Evolutionary conservation across 1,139 yeast genomes (phyloP), one percentile per base, ranked within the genome.

Genomic region (Taphrina wiesneri): DNA sequence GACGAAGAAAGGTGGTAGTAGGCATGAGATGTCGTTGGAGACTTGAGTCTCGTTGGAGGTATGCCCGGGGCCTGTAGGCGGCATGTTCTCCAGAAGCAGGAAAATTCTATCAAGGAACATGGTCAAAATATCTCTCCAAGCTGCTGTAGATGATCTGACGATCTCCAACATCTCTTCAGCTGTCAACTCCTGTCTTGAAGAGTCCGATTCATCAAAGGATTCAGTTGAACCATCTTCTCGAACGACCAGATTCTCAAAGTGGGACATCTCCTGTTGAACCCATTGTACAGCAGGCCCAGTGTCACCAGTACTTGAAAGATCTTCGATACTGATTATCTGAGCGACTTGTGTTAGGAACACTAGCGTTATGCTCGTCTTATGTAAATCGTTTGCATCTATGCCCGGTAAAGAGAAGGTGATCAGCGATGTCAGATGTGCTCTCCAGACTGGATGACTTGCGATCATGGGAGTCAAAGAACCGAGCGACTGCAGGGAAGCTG

Each of bases 331-430:
- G 2, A 89, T 83, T 69, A 86, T 87, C 15, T 87, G 80, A 0
- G 92, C 86, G 34, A 88, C 83, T 0, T 90, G 82, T 13, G 90
- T 87, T 69, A 93, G 82, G 26, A 89, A 83, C 69, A 86, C 85
- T 61, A 92, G 78, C 0, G 96, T 84, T 63, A 84, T 82, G 39
- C 86, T 80, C 0, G 97, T 87, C 73, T 92, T 85, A 30, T 81
- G 82, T 65, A 91, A 80, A 76, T 93, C 99, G 75, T 92, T 93
- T 0, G 95, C 85, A 74, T 93, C 98, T 54, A 93, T 86, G 25
- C 96, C 97, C 0, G 92, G 90, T 15, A 92, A 76, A 0, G 88
- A 79, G 74, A 90, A 80, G 61, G 86, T 83, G 47, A 92, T 74
- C 23, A 93, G 78, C 66, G 96, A 84, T 0, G 96, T 84, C 30